phyloP scores from a whole-genome alignment of 208 protist species.

The Acanthamoeba pearcei region DNA sequence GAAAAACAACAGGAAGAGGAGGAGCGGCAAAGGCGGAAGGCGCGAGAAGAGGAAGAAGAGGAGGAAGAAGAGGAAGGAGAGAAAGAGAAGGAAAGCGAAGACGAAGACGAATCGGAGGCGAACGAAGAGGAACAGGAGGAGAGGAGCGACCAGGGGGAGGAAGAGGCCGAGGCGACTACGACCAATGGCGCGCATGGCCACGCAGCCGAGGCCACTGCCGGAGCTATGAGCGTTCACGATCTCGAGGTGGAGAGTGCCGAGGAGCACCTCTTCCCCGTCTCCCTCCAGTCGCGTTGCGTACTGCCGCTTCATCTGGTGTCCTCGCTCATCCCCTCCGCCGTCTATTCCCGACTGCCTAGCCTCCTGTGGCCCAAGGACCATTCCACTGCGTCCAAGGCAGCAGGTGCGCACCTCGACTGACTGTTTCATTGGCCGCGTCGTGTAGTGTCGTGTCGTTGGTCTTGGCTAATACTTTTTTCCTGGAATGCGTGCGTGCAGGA shows the following conservation, averaged over 20 bases:
- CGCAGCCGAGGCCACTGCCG: background rate
- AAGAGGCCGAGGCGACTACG: background rate
- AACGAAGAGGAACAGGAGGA: background rate
- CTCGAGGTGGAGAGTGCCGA: background rate
- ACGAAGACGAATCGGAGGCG: background rate
- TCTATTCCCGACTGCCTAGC: background rate
- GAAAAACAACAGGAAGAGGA: background rate
- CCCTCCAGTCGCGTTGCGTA: background rate
- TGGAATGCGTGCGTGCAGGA: too few species aligned
- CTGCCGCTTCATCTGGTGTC: background rate
- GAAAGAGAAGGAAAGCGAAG: background rate
- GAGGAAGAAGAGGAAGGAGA: background rate
- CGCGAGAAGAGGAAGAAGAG: background rate
- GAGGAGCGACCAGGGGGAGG: background rate
- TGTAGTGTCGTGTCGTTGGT: too few species aligned
- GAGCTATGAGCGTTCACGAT: background rate
- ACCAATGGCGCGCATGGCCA: background rate
- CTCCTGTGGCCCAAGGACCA: background rate
- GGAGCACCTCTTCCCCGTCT: constrained; percentile 22
- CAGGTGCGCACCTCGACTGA: too few species aligned
- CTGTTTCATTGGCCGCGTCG: too few species aligned
- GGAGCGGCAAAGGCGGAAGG: background rate
- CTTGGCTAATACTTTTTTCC: too few species aligned
- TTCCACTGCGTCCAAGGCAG: too few species aligned
- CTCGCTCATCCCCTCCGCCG: background rate